Evolutionary conservation across 2,329 filamentous ascomycete species (phyloP), one percentile per base, ranked within the genome.

Genomic region (Ophiostoma quercus): DNA sequence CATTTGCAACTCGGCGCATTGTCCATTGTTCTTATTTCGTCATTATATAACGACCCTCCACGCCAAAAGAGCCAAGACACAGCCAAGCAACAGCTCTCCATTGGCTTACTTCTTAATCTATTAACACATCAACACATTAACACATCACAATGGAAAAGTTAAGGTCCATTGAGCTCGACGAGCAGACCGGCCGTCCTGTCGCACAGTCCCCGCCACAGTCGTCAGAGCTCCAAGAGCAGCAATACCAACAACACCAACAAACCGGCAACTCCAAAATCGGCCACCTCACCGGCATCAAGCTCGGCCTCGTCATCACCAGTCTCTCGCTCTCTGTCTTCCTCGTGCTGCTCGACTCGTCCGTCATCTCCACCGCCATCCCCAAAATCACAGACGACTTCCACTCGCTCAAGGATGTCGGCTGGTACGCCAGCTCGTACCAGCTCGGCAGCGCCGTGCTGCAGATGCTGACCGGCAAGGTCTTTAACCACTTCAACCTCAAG

Each of bases 401-500:
- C 66, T 72, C 72, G 3, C 54, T 73, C 3, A 41, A 57, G 9
- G 72, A 74, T 39, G 71, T 74, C 12, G 72, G 73, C 68, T 74
- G 74, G 74, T 74, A 74, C 41, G 73, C 68, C 43, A 71, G 69
- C 29, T 68, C 73, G 16, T 74, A 74, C 62, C 69, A 71, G 67
- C 71, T 74, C 14, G 72, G 67, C 68, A 85, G 82, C 70, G 80
- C 82, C 62, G 80, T 83, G 14, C 74, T 86, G 2, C 65, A 66
- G 69, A 84, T 84, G 1, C 77, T 86, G 19, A 80, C 82, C 0
- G 85, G 84, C 1, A 85, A 82, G 73, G 70, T 87, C 0, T 87
- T 85, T 71, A 80, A 75, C 1, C 76, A 80, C 37, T 80, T 82
- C 66, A 77, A 71, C 19, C 74, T 77, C 4, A 82, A 83, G 77